Base-by-base conservation (phyloP, 257 asterid species). In the Euphrasia confusa region DNA sequence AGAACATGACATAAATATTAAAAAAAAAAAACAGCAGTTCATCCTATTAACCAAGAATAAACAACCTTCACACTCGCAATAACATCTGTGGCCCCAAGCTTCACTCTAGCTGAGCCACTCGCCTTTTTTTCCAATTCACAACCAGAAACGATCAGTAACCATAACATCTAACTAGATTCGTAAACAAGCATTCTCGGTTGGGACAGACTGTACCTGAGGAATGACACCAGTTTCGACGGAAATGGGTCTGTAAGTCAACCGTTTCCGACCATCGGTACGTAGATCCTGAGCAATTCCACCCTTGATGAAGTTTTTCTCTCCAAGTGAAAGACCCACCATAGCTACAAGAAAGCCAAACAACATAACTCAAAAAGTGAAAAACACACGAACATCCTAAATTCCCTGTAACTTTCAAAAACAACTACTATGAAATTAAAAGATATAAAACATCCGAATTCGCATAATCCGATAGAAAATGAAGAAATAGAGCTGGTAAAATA, bases 231-330 rank as follows among this genome's bases (percentile, higher is more conserved):
- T 83, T 73, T 81, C 89, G 45, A 89, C 83, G 47, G 77, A 81
- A 69, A 89, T 83, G 63, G 87, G 94, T 2, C 91, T 78, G 71
- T 86, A 80, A 63, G 81, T 62, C 45, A 79, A 74, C 37, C 94
- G 72, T 68, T 81, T 89, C 60, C 97, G 76, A 17, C 97, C 97
- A 77, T 89, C 97, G 9, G 85, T 87, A 5, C 94, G 87, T 39
- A 87, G 76, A 72, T 89, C 95, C 72, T 87, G 97, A 71, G 81
- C 94, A 72, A 89, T 87, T 47, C 97, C 97, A 47, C 92, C 97
- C 69, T 82, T 77, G 60, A 89, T 84, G 66, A 86, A 84, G 71
- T 78, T 80, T 65, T 74, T 78, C 78, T 87, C 88, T 53, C 90
- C 97, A 56, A 72, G 57, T 3, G 97, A 89, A 74, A 89, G 86